These are phyloP conservation scores for Candida multigemmis DNA, from an alignment of 805 yeast species.

Conservation along the genomic window DNA sequence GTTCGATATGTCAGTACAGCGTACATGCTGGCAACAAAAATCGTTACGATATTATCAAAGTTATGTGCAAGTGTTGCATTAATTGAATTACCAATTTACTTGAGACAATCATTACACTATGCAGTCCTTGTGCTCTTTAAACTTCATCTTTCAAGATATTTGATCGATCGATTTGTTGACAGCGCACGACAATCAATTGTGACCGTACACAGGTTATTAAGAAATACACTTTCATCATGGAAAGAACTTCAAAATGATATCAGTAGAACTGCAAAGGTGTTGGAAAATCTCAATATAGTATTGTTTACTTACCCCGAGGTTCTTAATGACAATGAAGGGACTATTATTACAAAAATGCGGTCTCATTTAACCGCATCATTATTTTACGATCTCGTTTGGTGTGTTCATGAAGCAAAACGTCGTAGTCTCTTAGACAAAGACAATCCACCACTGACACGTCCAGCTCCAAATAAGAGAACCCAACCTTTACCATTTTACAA, in stretches of 20 bases:
- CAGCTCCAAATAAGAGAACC: constrained; percentile 23
- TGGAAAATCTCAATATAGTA: constrained; percentile 83
- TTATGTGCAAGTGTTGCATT: constrained; percentile 49
- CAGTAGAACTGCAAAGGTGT: constrained; percentile 81
- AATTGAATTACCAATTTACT: constrained; percentile 78
- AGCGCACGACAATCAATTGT: constrained; percentile 90
- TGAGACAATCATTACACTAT: constrained; percentile 78
- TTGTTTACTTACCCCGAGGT: constrained; percentile 81
- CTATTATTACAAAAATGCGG: constrained; percentile 77
- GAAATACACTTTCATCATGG: constrained; percentile 91
- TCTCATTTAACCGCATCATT: constrained; percentile 87
- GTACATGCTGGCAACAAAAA: constrained; percentile 70
- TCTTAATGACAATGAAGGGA: constrained; percentile 46
- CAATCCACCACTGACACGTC: constrained; percentile 4
- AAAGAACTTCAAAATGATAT: constrained; percentile 83
- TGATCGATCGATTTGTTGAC: constrained; percentile 68
- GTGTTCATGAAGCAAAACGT: constrained; percentile 88
- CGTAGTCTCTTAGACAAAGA: constrained; percentile 34
- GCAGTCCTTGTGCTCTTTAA: constrained; percentile 75
- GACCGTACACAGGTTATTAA: constrained; percentile 78
- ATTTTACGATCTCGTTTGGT: constrained; percentile 88
- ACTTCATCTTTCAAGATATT: constrained; percentile 67
- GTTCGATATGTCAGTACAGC: constrained; percentile 77
- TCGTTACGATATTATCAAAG: constrained; percentile 69
- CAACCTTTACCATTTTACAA: constrained; percentile 84